Conservation (phyloP, 306 rosid genomes). For the Malus fusca region DNA sequence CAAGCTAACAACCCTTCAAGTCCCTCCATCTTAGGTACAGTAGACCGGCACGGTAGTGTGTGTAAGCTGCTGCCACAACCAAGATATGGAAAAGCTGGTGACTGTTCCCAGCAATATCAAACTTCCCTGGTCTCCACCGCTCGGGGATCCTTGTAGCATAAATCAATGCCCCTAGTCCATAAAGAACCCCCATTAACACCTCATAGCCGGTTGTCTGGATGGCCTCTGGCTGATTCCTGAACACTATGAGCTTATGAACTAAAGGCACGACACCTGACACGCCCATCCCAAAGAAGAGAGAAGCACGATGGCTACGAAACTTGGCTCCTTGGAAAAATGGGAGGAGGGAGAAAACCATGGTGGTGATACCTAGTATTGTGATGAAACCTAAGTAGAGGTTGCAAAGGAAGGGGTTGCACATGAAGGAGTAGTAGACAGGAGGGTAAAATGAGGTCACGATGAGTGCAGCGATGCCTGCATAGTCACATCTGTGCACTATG, state of each 20-base stretch:
- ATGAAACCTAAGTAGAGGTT: slow-evolving; percentile 48
- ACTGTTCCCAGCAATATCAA: slow-evolving; percentile 62
- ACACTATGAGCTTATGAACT: slow-evolving; percentile 40
- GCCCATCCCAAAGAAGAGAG: slow-evolving; percentile 53
- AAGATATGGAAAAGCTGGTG: slow-evolving; percentile 61
- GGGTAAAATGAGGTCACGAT: slow-evolving; percentile 60
- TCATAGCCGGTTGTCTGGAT: slow-evolving; percentile 45
- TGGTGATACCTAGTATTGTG: slow-evolving; percentile 37
- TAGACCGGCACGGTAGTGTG: slow-evolving; percentile 45
- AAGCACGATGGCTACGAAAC: slow-evolving; percentile 38
- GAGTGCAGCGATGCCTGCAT: slow-evolving; percentile 52
- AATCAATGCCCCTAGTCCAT: slow-evolving; percentile 56
- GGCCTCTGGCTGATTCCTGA: slow-evolving; percentile 35
- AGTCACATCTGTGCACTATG: slow-evolving; percentile 48
- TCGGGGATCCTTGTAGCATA: slow-evolving; percentile 50
- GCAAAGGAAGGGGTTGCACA: slow-evolving; percentile 52
- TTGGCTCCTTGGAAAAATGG: slow-evolving; percentile 36
- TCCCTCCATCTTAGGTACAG: slow-evolving; percentile 56
- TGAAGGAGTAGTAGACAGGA: slow-evolving; percentile 55
- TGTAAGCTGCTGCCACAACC: slow-evolving; percentile 63
- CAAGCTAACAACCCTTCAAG: slow-evolving; percentile 28
- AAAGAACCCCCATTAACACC: slow-evolving; percentile 46
- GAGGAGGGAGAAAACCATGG: slow-evolving; percentile 37
- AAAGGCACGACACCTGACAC: slow-evolving; percentile 46
- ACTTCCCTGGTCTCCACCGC: slow-evolving; percentile 60